Conservation (phyloP, 1,284 basidiomycete species). For the Boletus semigastroideus region DNA sequence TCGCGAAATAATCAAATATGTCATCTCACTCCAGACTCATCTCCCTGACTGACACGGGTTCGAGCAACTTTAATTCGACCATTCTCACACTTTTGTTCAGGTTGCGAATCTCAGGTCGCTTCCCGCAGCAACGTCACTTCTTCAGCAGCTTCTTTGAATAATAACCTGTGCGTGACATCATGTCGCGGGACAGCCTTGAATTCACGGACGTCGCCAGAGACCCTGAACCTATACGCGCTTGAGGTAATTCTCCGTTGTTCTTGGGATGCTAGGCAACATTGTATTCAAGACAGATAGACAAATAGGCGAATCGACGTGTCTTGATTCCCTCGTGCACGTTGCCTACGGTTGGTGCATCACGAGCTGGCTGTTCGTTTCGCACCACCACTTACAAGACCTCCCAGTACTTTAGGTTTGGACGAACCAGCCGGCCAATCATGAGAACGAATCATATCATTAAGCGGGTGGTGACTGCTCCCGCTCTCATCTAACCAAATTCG, state of each 20-base stretch:
- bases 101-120: conserved; percentile 14
- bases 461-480: not conserved
- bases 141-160: not conserved
- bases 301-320: conserved; percentile 2
- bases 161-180: conserved; percentile 2
- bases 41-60: conserved; percentile 3
- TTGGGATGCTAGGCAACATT: not conserved
- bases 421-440: conserved; percentile 16
- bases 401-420: conserved; percentile 19
- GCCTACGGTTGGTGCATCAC: not conserved
- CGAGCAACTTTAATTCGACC: not conserved
- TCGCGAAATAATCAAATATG: conserved; percentile 9
- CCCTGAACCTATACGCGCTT: not conserved
- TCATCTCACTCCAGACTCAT: conserved; percentile 5
- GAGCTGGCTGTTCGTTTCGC: not conserved
- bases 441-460: conserved; percentile 15
- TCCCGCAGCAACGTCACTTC: conserved; percentile 4
- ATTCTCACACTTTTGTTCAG: conserved; percentile 26
- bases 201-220: not conserved
- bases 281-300: not conserved
- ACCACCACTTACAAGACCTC: conserved; percentile 18
- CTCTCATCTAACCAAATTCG: conserved; percentile 26
- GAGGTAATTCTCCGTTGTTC: not conserved
- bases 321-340: not conserved
- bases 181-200: conserved; percentile 5